These are phyloP conservation scores for Talaromyces sp. DNA, from an alignment of 2,329 filamentous ascomycete genomes.

Conservation along the genomic window DNA sequence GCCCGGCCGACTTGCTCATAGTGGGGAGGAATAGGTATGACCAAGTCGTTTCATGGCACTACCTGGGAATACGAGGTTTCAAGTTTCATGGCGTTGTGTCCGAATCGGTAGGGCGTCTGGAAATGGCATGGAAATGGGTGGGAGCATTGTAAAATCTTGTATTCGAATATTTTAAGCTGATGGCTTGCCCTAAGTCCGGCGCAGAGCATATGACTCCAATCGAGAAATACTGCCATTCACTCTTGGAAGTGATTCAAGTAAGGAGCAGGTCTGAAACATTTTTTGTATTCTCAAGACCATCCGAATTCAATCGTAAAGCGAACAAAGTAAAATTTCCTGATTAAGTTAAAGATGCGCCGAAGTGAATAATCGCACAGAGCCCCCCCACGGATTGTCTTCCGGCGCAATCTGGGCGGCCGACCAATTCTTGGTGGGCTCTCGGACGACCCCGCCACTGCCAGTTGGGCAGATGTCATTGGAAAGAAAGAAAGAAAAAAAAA, in stretches of 20 bases:
- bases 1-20: slow-evolving; percentile 40
- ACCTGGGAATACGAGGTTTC: neutral
- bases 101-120: neutral
- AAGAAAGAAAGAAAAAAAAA: neutral
- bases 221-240: neutral
- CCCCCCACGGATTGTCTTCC: neutral
- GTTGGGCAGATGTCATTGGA: slow-evolving; percentile 16
- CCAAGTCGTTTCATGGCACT: slow-evolving; percentile 19
- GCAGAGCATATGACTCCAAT: neutral
- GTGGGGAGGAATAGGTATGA: slow-evolving; percentile 29
- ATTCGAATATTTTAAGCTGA: neutral
- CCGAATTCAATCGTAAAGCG: neutral
- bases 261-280: too few species aligned
- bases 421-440: neutral
- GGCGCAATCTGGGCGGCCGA: slow-evolving; percentile 1
- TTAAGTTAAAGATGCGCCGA: neutral
- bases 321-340: neutral
- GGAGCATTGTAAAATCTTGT: neutral
- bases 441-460: slow-evolving; percentile 13
- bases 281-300: neutral
- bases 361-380: neutral
- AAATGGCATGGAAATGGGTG: neutral
- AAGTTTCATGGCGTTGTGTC: neutral
- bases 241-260: neutral
- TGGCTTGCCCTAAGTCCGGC: neutral